A percentile compares a stretch with the other conserved stretches of the same genome.
Evolutionary conservation across 2,329 filamentous ascomycete species (phyloP).

Genomic region (Colletotrichum truncatum): DNA sequence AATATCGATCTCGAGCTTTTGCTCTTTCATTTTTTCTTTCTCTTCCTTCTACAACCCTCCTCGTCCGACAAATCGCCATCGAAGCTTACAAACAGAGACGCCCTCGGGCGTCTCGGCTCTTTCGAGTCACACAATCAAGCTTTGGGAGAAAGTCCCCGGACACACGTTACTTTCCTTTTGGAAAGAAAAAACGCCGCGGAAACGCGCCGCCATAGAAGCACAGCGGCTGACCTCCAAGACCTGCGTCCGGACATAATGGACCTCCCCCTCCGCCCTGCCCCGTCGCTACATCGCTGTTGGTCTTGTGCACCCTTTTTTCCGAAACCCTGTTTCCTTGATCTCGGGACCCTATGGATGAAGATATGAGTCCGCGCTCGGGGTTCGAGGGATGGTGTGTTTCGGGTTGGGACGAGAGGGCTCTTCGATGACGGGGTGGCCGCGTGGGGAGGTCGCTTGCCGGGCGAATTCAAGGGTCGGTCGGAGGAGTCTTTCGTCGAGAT

Average conservation of each 20-base stretch:
- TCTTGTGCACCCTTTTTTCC: slow-evolving; percentile 34
- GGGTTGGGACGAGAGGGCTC: slow-evolving; percentile 22
- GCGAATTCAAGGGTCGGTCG: slow-evolving; percentile 48
- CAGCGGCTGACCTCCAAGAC: slow-evolving; percentile 83
- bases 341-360: slow-evolving; percentile 76
- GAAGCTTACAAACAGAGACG: slow-evolving; percentile 94
- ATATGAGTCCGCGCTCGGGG: slow-evolving; percentile 81
- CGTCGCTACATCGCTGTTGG: slow-evolving; percentile 55
- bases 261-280: slow-evolving; percentile 45
- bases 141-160: slow-evolving; percentile 99
- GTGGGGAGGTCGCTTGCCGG: slow-evolving; percentile 38
- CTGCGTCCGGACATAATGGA: slow-evolving; percentile 56
- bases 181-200: slow-evolving; percentile 70
- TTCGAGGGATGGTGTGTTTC: slow-evolving; percentile 28
- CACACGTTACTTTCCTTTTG: slow-evolving; percentile 59
- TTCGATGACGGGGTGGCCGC: slow-evolving; percentile 39
- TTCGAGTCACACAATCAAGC: slow-evolving; percentile 60
- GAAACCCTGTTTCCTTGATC: slow-evolving; percentile 6
- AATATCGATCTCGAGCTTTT: slow-evolving; percentile 6
- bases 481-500: slow-evolving; percentile 85
- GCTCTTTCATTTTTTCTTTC: slow-evolving; percentile 39
- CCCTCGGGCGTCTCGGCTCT: slow-evolving; percentile 42
- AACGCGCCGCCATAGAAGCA: slow-evolving; percentile 99
- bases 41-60: slow-evolving; percentile 70
- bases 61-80: slow-evolving; percentile 99